Evolutionary conservation across 805 yeast genomes (phyloP).

Genomic region (Kodamaea leandrae): DNA sequence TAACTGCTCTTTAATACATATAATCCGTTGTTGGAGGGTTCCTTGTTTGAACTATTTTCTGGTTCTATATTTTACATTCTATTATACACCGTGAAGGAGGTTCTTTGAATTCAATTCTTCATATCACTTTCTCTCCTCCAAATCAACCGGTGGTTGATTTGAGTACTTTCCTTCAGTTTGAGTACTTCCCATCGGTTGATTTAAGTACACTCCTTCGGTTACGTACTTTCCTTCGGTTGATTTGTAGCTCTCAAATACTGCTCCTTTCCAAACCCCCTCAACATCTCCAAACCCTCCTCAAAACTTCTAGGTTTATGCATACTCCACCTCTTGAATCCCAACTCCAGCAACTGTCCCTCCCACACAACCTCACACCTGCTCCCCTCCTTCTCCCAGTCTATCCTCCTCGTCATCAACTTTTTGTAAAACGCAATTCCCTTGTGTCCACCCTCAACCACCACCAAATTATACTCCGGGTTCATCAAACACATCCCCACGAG

Average conservation of each 20-base stretch:
- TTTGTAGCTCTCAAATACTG: conserved; percentile 44
- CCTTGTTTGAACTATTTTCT: too few species aligned
- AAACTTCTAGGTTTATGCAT: conserved; percentile 51
- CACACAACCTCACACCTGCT: conserved; percentile 44
- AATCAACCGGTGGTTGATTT: neutral
- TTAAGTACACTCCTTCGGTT: neutral
- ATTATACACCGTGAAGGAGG: too few species aligned
- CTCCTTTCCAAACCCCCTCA: conserved; percentile 52
- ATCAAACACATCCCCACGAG: conserved; percentile 62
- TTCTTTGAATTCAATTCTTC: neutral
- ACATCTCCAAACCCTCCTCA: conserved; percentile 47
- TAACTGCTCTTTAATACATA: too few species aligned
- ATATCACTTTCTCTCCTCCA: neutral
- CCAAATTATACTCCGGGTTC: conserved; percentile 47
- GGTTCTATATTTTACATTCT: neutral
- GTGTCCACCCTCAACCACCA: conserved; percentile 74
- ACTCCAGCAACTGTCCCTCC: conserved; percentile 62
- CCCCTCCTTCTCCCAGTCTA: conserved; percentile 62
- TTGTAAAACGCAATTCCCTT: conserved; percentile 61
- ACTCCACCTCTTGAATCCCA: conserved; percentile 69
- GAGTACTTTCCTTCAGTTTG: neutral
- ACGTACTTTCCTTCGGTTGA: too few species aligned
- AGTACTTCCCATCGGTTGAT: too few species aligned
- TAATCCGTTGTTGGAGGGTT: too few species aligned
- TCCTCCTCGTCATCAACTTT: conserved; percentile 57